phyloP scores from a whole-genome alignment of 2,329 filamentous ascomycete species.

The Epichloe sp. region DNA sequence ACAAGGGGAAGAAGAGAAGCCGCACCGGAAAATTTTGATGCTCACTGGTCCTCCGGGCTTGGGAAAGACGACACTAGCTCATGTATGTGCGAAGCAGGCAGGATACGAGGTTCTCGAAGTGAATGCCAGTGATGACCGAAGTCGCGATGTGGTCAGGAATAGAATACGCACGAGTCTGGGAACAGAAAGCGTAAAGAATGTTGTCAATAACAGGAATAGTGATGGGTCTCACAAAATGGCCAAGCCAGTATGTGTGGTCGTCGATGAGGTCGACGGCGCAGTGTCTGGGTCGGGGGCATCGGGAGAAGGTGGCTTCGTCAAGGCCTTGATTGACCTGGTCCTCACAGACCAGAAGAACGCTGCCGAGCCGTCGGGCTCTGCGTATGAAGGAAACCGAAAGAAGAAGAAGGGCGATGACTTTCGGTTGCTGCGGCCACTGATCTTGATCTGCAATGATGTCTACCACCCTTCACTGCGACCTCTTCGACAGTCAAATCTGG shows the following conservation, averaged over 20 bases:
- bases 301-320: slow-evolving; percentile 90
- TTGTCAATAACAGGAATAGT: slow-evolving; percentile 46
- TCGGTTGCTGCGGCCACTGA: slow-evolving; percentile 71
- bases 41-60: slow-evolving; percentile 85
- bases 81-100: slow-evolving; percentile 89
- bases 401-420: slow-evolving; percentile 80
- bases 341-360: slow-evolving; percentile 71
- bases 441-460: slow-evolving; percentile 94
- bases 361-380: slow-evolving; percentile 15
- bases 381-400: slow-evolving; percentile 18
- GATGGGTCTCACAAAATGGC: slow-evolving; percentile 52
- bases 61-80: slow-evolving; percentile 90
- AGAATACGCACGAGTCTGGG: slow-evolving; percentile 84
- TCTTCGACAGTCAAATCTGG: slow-evolving; percentile 69
- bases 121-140: slow-evolving; percentile 93
- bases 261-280: slow-evolving; percentile 94
- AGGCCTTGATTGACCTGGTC: slow-evolving; percentile 83
- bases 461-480: slow-evolving; percentile 84
- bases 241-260: slow-evolving; percentile 80
- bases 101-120: slow-evolving; percentile 96
- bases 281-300: slow-evolving; percentile 64
- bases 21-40: slow-evolving; percentile 77
- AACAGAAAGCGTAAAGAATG: slow-evolving; percentile 81
- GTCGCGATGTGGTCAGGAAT: slow-evolving; percentile 76
- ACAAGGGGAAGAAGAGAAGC: slow-evolving; percentile 52